Conservation (phyloP, 441 rosid species). For the Erodium moschatum region DNA sequence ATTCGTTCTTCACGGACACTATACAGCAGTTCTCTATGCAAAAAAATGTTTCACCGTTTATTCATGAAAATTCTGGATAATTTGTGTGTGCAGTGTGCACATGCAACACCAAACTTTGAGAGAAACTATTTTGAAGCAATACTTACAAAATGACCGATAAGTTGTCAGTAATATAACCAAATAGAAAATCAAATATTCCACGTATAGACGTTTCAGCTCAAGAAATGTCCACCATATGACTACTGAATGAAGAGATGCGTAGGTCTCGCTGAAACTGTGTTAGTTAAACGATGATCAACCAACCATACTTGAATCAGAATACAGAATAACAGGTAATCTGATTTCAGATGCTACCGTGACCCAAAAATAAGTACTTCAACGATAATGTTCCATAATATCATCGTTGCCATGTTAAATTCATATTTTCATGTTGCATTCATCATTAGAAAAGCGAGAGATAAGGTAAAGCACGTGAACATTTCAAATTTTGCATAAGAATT, state of each 20-base stretch:
- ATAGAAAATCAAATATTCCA: neutral
- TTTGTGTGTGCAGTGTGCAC: neutral
- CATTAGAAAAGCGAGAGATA: neutral
- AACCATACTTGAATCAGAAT: neutral
- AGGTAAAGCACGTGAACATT: neutral
- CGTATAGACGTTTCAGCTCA: neutral
- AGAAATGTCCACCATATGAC: constrained; percentile 4
- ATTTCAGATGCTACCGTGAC: neutral
- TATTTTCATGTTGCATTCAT: neutral
- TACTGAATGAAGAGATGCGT: neutral
- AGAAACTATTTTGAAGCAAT: neutral
- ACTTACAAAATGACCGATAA: neutral
- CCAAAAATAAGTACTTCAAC: constrained; percentile 1
- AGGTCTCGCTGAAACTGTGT: neutral
- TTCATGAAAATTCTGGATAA: neutral
- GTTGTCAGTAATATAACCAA: neutral
- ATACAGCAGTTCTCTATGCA: neutral
- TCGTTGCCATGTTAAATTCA: neutral
- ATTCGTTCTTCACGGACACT: neutral
- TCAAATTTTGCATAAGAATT: too few species aligned
- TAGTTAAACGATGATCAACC: neutral
- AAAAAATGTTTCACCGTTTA: neutral
- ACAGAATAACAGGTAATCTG: constrained; percentile 4
- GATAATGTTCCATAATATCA: neutral
- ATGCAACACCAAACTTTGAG: neutral